These are phyloP conservation scores for Gloeopeniophorella convolvens DNA, from an alignment of 768 basidiomycete species.

Conservation along the genomic window DNA sequence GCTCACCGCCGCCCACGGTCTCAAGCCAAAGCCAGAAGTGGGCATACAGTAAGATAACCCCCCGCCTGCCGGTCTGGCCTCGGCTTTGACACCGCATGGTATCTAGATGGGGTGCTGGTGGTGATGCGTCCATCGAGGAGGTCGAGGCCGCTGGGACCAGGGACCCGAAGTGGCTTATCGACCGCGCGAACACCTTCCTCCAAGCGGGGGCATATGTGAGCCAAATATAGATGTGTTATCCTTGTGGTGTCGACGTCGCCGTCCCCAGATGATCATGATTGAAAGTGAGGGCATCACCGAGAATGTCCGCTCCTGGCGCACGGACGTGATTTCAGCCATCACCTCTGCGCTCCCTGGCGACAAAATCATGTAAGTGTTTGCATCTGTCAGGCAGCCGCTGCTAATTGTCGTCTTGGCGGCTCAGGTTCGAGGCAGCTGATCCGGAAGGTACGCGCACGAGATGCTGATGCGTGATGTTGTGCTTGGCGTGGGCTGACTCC, in stretches of 20 bases:
- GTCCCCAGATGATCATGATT: slow-evolving; percentile 37
- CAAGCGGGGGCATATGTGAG: slow-evolving; percentile 34
- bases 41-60: slow-evolving; percentile 30
- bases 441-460: slow-evolving; percentile 24
- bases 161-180: slow-evolving; percentile 36
- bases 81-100: not conserved
- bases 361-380: slow-evolving; percentile 33
- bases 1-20: slow-evolving; percentile 32
- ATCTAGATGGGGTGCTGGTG: slow-evolving; percentile 36
- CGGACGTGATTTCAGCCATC: slow-evolving; percentile 38
- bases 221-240: not conserved
- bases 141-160: slow-evolving; percentile 36
- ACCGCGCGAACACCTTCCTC: slow-evolving; percentile 34
- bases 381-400: not conserved
- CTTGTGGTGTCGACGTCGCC: not conserved
- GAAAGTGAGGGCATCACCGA: slow-evolving; percentile 44
- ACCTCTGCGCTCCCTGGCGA: slow-evolving; percentile 35
- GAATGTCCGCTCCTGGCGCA: slow-evolving; percentile 37
- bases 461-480: not conserved
- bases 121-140: slow-evolving; percentile 34
- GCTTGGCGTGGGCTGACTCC: not conserved
- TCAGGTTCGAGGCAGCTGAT: slow-evolving; percentile 40
- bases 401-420: too few species aligned
- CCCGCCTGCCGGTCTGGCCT: too few species aligned
- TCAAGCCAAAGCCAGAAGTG: slow-evolving; percentile 41